These are phyloP conservation scores for Russula virescens DNA, from an alignment of 768 basidiomycete species.

Conservation along the genomic window DNA sequence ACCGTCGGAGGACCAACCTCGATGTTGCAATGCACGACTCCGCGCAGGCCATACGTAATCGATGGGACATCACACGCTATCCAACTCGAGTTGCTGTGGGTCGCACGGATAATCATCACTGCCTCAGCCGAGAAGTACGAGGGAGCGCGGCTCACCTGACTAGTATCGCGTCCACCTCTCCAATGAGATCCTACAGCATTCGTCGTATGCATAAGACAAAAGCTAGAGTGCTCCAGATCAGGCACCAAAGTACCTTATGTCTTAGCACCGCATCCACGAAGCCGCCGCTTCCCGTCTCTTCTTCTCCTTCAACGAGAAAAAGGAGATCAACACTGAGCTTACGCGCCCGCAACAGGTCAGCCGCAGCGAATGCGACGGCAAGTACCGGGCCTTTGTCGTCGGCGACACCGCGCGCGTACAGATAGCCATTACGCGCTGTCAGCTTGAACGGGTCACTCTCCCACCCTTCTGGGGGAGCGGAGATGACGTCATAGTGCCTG, in stretches of 20 bases:
- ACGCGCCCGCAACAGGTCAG: conserved; percentile 64
- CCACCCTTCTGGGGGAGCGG: conserved; percentile 73
- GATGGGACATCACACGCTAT: conserved; percentile 89
- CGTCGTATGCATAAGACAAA: background rate
- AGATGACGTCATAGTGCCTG: conserved; percentile 96
- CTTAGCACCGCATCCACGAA: conserved; percentile 71
- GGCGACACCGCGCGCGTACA: conserved; percentile 86
- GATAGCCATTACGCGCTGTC: conserved; percentile 78
- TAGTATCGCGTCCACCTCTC: conserved; percentile 82
- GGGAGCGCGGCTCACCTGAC: conserved; percentile 63
- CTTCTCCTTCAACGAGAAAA: conserved; percentile 92
- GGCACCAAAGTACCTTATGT: conserved; percentile 57
- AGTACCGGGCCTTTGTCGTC: conserved; percentile 97
- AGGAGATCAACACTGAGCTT: conserved; percentile 82
- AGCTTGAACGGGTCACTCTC: conserved; percentile 77
- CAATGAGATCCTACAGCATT: conserved; percentile 60
- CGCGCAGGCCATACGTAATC: conserved; percentile 91
- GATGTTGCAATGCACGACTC: conserved; percentile 84
- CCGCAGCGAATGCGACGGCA: conserved; percentile 85
- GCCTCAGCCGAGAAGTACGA: background rate
- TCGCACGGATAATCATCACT: background rate
- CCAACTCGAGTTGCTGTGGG: conserved; percentile 87
- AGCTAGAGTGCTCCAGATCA: background rate
- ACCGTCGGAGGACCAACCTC: conserved; percentile 40
- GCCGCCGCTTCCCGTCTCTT: conserved; percentile 88